Evolutionary conservation across 495 filamentous ascomycete genomes (phyloP).

Genomic region (Jackrogersella multiformis): DNA sequence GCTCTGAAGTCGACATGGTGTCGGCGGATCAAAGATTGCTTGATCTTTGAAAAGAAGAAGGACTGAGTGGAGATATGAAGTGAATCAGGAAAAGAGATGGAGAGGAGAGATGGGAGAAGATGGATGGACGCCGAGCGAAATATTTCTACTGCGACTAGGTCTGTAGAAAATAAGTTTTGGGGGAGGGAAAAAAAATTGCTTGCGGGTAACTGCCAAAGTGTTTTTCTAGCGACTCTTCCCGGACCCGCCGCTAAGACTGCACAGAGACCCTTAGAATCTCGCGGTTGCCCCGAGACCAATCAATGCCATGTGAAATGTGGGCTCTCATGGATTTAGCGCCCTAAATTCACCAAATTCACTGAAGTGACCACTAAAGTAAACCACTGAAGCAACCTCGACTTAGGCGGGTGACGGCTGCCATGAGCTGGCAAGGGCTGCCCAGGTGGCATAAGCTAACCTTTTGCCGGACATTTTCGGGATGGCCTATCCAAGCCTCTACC

Average conservation of each 20-base stretch:
- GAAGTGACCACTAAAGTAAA: conserved; percentile 19
- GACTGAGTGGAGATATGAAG: conserved; percentile 57
- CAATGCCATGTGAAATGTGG: conserved; percentile 35
- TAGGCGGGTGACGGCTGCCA: conserved; percentile 7
- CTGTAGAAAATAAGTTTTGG: conserved; percentile 45
- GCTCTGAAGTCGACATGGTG: conserved; percentile 68
- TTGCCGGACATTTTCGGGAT: conserved; percentile 43
- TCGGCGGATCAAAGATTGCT: conserved; percentile 53
- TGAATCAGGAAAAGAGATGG: conserved; percentile 47
- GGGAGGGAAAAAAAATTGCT: conserved; percentile 58
- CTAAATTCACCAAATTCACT: conserved; percentile 10
- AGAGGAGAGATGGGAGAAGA: conserved; percentile 46
- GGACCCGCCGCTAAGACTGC: conserved; percentile 44
- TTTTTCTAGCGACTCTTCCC: conserved; percentile 53
- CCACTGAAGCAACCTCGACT: conserved; percentile 10
- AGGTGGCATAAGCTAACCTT: conserved; percentile 5
- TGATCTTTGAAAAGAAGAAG: conserved; percentile 56
- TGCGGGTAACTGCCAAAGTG: conserved; percentile 46
- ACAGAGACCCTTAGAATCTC: conserved; percentile 51
- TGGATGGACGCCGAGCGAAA: conserved; percentile 44
- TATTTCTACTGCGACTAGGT: conserved; percentile 47
- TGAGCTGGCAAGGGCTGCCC: conserved; percentile 2
- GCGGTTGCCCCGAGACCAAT: conserved; percentile 45
- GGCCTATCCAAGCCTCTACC: conserved; percentile 28
- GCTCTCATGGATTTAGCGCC: conserved; percentile 19